Conservation (phyloP, 192 early-diverging fungal genomes). For the Diversispora eburnea region DNA sequence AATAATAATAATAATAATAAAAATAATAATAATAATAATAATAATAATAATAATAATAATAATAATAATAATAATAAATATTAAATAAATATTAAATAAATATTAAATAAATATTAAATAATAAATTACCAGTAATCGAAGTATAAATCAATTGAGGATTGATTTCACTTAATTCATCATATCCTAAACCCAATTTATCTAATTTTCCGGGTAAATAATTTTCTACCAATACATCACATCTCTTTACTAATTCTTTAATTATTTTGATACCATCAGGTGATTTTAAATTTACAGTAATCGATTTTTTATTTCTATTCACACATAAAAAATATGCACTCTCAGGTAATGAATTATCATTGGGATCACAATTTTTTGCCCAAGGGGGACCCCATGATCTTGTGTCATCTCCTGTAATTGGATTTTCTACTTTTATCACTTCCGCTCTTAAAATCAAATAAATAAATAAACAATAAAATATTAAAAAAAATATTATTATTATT, state of each 20-base stretch:
- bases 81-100: too few species aligned
- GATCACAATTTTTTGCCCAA: conserved; percentile 40
- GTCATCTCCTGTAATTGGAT: conserved; percentile 79
- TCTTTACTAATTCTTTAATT: conserved; percentile 60
- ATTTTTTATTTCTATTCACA: conserved; percentile 91
- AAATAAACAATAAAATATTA: background rate
- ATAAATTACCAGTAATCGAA: conserved; percentile 62
- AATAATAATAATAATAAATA: too few species aligned
- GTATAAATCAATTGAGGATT: conserved; percentile 87
- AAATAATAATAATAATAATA: too few species aligned
- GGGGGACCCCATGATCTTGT: conserved; percentile 86
- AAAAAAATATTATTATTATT: background rate
- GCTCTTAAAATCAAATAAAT: too few species aligned
- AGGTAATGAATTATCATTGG: conserved; percentile 31
- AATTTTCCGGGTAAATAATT: conserved; percentile 91
- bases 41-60: too few species aligned
- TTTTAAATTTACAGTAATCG: conserved; percentile 85
- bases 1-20: too few species aligned
- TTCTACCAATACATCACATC: conserved; percentile 83
- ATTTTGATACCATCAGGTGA: conserved; percentile 56
- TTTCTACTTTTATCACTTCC: conserved; percentile 88
- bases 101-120: too few species aligned
- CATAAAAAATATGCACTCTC: conserved; percentile 90
- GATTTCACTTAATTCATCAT: conserved; percentile 56
- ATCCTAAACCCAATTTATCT: conserved; percentile 69